phyloP scores from a whole-genome alignment of 352 stramenopile genomes.

The Globisporangium nunn region DNA sequence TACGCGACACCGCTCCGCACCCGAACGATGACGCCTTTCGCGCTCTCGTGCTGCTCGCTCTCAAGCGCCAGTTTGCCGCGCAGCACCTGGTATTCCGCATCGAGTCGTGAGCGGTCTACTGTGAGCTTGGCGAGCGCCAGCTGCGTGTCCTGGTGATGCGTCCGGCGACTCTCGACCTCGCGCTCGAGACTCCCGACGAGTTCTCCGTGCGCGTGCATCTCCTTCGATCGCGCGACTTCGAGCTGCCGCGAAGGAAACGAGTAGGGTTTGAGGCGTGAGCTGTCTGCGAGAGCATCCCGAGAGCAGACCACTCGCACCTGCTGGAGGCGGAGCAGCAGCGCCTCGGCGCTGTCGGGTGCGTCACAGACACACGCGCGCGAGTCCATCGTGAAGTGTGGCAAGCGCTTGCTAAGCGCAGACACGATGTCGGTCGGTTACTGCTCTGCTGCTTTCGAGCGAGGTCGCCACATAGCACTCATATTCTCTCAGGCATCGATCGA shows the following conservation, averaged over 20 bases:
- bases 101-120: conserved; percentile 33
- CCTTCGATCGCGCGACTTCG: conserved; percentile 32
- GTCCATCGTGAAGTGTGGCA: not conserved
- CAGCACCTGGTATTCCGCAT: conserved; percentile 21
- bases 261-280: not conserved
- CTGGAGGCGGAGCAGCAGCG: conserved; percentile 31
- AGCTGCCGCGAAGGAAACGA: conserved; percentile 17
- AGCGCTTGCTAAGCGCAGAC: no score
- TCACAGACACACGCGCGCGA: not conserved
- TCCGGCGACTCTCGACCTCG: conserved; percentile 17
- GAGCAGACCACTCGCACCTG: conserved; percentile 14
- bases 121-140: conserved; percentile 32
- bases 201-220: conserved; percentile 43
- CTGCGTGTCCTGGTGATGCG: conserved; percentile 29
- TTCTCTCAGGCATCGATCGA: no score
- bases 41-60: conserved; percentile 7
- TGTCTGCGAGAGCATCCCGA: no score
- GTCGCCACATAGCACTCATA: no score
- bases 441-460: no score
- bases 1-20: not conserved
- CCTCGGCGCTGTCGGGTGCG: conserved; percentile 12
- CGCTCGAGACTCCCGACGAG: conserved; percentile 25
- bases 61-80: conserved; percentile 12
- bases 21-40: not conserved
- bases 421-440: not conserved